Conservation (phyloP, 345 rosid genomes). For the Linum tenue region DNA sequence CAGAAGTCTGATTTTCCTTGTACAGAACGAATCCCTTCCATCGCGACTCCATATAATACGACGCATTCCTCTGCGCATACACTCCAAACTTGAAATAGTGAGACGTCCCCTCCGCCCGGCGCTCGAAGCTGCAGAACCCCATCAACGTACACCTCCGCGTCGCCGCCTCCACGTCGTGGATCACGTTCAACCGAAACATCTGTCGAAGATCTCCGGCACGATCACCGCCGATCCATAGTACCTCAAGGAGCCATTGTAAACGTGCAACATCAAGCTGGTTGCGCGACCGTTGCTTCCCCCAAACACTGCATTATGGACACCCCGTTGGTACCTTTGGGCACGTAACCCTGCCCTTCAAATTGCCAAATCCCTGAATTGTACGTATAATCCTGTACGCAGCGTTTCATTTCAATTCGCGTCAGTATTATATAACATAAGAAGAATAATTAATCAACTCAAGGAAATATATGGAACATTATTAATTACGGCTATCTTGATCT, state of each 20-base stretch:
- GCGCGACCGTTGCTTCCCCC: background rate
- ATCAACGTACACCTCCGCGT: conserved; percentile 21
- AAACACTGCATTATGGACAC: conserved; percentile 4
- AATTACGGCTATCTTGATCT: background rate
- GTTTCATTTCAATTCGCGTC: too few species aligned
- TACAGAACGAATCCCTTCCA: conserved; percentile 26
- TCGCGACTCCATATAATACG: conserved; percentile 32
- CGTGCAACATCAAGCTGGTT: background rate
- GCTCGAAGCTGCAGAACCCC: conserved; percentile 16
- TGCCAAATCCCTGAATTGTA: conserved; percentile 1
- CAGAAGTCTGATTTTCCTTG: too few species aligned
- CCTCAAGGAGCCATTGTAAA: background rate
- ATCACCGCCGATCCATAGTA: background rate
- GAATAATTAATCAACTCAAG: too few species aligned
- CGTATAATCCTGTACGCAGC: background rate
- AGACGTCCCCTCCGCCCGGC: conserved; percentile 25
- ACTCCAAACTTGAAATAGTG: conserved; percentile 33
- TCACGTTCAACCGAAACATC: conserved; percentile 24
- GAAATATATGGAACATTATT: too few species aligned
- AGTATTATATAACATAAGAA: too few species aligned
- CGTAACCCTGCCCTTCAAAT: background rate
- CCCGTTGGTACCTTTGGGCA: background rate
- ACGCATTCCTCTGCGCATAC: conserved; percentile 16
- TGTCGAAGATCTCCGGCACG: background rate
- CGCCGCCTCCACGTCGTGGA: conserved; percentile 26